Evolutionary conservation across 306 rosid genomes (phyloP), one percentile per base, ranked within the genome.

Genomic region (Styphnolobium japonicum): DNA sequence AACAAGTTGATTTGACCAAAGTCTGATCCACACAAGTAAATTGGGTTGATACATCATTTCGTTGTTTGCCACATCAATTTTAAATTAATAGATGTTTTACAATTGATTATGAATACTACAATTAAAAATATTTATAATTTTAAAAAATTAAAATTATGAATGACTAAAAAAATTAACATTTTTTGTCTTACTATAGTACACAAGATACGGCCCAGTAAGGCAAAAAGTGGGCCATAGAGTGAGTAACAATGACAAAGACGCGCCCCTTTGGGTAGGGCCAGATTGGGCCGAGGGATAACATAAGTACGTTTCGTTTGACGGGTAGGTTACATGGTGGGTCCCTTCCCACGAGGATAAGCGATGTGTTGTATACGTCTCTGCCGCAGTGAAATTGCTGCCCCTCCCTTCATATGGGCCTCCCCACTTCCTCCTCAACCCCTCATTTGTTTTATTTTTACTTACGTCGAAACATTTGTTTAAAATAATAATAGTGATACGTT

Each of bases 331-430:
- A 14, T 37, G 15, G 77, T 75, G 82, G 84, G 84, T 18, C 84
- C 83, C 78, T 10, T 16, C 46, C 68, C 76, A 67, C 76, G 82
- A 67, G 76, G 58, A 67, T 25, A 39, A 67, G 67, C 75, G 55
- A 53, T 55, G 67, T 33, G 57, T 64, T 21, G 9, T 36, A 15
- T 77, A 52, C 81, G 46, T 53, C 45, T 55, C 78, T 27, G 31
- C 31, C 31, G 1, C 31, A 27, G 1, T 3, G 2, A 27, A 27
- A 3, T 27, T 27, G 1, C 31, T 27, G 1, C 3, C 31, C 31
- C 3, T 27, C 31, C 31, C 31, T 27, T 27, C 31, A 27, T 27
- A 3, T 27, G 31, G 31, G 31, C 31, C 31, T 3, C 3, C n/a
- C n/a, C n/a, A n/a, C n/a, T n/a, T n/a, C n/a, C n/a, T n/a, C n/a